Evolutionary conservation across 257 asterid genomes (phyloP), one percentile per base, ranked within the genome.

Genomic region (Pogostemon cablin): DNA sequence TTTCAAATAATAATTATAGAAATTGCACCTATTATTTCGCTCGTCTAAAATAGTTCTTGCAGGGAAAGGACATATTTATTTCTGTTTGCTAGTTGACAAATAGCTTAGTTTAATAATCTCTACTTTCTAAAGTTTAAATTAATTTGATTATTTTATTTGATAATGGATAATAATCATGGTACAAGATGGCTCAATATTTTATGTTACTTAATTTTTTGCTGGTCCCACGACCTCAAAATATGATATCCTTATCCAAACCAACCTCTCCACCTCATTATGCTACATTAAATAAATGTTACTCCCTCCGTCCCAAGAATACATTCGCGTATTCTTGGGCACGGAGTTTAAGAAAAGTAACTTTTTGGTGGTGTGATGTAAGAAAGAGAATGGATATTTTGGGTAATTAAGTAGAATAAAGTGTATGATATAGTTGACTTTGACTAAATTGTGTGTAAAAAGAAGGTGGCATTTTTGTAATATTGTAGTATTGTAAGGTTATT

Each of bases 141-240:
- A 7, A 6, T 25, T 25, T 25, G 32, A 43, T 6, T 43, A 17
- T 38, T 37, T 9, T 60, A 9, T 68, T 25, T 12, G 44, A 3
- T 48, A 56, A 62, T 62, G 78, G 73, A 69, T 69, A 25, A 69
- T 44, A 52, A 47, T 68, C 70, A 72, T 48, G 69, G 66, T 68
- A 25, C 32, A 25, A 25, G 32, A 25, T 25, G 32, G 69, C 52
- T 37, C 3, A 20, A 34, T 68, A 72, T 61, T 56, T 61, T 72
- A 67, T 46, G 46, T 34, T 44, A 25, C 32, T 35, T 1, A 35
- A 6, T 11, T 39, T 59, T 47, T 11, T 17, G 0, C 37, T 62
- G 69, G 67, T 47, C 50, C 66, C 79, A 55, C 78, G 7, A 48
- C 17, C 52, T 67, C 38, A 20, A 72, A 68, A 53, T 12, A 67